Percentiles rank a stretch among this genome's conserved stretches.
phyloP scores from a whole-genome alignment of 257 asterid genomes.

The Solanum raphanifolium region DNA sequence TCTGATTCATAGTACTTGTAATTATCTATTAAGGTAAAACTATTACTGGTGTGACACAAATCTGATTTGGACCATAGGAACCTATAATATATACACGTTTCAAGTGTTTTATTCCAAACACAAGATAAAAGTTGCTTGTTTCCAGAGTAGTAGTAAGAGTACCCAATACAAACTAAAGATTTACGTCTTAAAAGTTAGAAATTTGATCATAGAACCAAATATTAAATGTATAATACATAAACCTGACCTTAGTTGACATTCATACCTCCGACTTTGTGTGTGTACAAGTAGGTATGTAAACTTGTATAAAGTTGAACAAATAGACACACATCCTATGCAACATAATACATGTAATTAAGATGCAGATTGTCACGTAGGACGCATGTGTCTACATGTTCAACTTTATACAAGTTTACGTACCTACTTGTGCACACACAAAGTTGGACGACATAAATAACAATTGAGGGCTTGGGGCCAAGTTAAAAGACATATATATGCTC shows the following conservation, averaged over 20 bases:
- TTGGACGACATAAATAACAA: background rate
- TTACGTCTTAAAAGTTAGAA: background rate
- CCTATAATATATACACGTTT: background rate
- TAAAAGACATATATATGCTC: background rate
- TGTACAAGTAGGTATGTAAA: too few species aligned
- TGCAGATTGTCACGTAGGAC: accelerated
- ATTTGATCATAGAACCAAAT: background rate
- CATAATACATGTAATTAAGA: background rate
- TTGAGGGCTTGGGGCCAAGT: background rate
- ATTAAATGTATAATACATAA: background rate
- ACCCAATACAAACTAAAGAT: background rate
- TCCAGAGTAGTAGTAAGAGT: too few species aligned
- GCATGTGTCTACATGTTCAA: too few species aligned
- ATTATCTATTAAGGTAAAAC: too few species aligned
- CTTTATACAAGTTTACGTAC: too few species aligned
- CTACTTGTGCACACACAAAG: background rate
- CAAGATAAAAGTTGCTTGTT: background rate
- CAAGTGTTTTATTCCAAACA: background rate
- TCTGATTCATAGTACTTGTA: too few species aligned
- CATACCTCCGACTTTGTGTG: background rate
- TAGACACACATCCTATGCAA: background rate
- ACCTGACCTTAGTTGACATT: background rate
- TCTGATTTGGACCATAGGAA: background rate
- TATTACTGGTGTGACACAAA: too few species aligned
- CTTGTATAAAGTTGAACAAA: background rate